These are phyloP conservation scores for Aspergillus fructus DNA, from an alignment of 2,329 filamentous ascomycete species.

Conservation along the genomic window DNA sequence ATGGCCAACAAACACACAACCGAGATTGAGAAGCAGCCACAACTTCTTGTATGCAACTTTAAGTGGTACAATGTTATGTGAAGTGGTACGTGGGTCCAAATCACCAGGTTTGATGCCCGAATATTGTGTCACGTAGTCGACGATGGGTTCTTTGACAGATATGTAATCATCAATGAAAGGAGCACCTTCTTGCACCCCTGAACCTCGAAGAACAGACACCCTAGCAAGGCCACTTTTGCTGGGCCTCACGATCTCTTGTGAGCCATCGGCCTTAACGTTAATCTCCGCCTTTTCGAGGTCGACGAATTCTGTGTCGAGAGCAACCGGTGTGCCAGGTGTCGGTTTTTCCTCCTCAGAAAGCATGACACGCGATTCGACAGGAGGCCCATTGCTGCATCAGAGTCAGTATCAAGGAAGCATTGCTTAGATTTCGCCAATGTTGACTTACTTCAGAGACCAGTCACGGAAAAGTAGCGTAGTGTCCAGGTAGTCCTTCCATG, in stretches of 20 bases:
- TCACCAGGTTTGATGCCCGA: slow-evolving; percentile 88
- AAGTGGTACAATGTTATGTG: slow-evolving; percentile 79
- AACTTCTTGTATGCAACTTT: slow-evolving; percentile 97
- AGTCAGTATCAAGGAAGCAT: slow-evolving; percentile 2
- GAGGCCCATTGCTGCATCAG: slow-evolving; percentile 31
- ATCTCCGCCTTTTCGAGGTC: slow-evolving; percentile 90
- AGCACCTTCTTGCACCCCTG: slow-evolving; percentile 71
- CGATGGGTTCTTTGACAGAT: slow-evolving; percentile 81
- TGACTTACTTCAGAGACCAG: slow-evolving; percentile 52
- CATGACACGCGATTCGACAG: slow-evolving; percentile 39
- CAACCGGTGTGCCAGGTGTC: slow-evolving; percentile 71
- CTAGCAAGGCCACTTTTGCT: slow-evolving; percentile 89
- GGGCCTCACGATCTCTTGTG: slow-evolving; percentile 85
- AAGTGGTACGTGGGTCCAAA: slow-evolving; percentile 73
- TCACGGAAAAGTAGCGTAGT: slow-evolving; percentile 81
- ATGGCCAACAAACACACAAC: slow-evolving; percentile 91
- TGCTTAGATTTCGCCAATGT: background rate
- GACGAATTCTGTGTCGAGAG: slow-evolving; percentile 95
- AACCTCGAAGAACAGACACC: slow-evolving; percentile 82
- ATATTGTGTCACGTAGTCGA: slow-evolving; percentile 93
- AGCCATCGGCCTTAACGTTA: slow-evolving; percentile 91
- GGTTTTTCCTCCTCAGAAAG: slow-evolving; percentile 62
- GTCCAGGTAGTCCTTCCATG: slow-evolving; percentile 83
- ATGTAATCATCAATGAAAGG: slow-evolving; percentile 99
- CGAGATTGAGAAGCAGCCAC: slow-evolving; percentile 92